Conservation (phyloP, 2,329 filamentous ascomycete species). For the Talaromyces sp. region DNA sequence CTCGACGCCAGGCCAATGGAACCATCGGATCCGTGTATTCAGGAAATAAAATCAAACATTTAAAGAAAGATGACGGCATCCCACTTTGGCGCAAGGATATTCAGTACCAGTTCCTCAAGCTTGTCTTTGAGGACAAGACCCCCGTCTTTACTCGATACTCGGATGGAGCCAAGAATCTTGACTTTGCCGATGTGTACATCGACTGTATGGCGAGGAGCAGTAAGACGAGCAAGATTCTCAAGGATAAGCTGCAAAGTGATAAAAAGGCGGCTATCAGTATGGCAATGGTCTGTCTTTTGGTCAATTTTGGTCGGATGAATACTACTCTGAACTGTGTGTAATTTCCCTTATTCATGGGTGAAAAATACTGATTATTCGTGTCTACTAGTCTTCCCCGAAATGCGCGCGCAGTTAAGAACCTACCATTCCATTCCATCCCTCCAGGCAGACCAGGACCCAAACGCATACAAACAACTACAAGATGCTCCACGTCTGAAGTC, state of each 20-base stretch:
- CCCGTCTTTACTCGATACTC: slow-evolving; percentile 88
- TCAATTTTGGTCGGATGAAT: slow-evolving; percentile 98
- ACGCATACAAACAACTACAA: slow-evolving; percentile 96
- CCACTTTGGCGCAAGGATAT: slow-evolving; percentile 67
- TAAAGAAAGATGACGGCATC: slow-evolving; percentile 66
- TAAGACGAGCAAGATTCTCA: slow-evolving; percentile 97
- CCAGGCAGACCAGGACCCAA: slow-evolving; percentile 89
- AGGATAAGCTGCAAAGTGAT: slow-evolving; percentile 92
- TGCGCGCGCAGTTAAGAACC: slow-evolving; percentile 94
- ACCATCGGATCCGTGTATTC: slow-evolving; percentile 65
- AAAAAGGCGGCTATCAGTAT: slow-evolving; percentile 91
- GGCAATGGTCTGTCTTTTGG: slow-evolving; percentile 97
- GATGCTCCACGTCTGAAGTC: slow-evolving; percentile 95
- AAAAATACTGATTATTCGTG: background rate
- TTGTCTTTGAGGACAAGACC: slow-evolving; percentile 60
- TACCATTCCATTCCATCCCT: slow-evolving; percentile 97
- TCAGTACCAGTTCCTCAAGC: slow-evolving; percentile 61
- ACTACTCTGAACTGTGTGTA: slow-evolving; percentile 90
- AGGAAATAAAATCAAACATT: slow-evolving; percentile 64
- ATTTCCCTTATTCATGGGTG: background rate
- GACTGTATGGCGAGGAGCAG: slow-evolving; percentile 98
- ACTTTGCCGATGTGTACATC: slow-evolving; percentile 94
- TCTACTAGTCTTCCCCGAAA: slow-evolving; percentile 86
- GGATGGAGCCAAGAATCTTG: slow-evolving; percentile 68
- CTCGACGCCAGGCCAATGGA: slow-evolving; percentile 61